A percentile compares a stretch with the other conserved stretches of the same genome.
phyloP scores from a whole-genome alignment of 306 rosid genomes.

The Malus sieversii region DNA sequence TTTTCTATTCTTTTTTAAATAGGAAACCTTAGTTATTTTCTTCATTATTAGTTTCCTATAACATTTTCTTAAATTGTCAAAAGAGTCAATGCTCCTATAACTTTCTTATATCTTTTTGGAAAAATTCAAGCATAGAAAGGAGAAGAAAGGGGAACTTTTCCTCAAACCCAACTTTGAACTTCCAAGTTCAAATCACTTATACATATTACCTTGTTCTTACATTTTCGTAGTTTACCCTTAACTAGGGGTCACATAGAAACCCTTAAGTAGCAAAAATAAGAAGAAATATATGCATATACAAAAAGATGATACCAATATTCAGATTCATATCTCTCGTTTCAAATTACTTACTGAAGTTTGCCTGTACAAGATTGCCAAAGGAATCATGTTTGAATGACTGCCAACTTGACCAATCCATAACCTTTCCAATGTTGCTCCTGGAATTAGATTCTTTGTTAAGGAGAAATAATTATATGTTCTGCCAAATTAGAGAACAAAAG shows the following conservation, averaged over 20 bases:
- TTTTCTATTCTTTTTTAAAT: background rate
- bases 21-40: background rate
- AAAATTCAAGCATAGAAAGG: background rate
- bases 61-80: background rate
- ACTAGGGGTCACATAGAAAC: background rate
- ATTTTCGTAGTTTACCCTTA: background rate
- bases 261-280: background rate
- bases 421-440: slow-evolving; percentile 54
- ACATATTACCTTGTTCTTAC: background rate
- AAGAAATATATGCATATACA: background rate
- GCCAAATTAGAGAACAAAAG: background rate
- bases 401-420: slow-evolving; percentile 67
- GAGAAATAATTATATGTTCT: background rate
- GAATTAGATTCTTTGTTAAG: background rate
- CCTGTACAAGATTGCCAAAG: slow-evolving; percentile 60
- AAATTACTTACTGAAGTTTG: slow-evolving; percentile 38
- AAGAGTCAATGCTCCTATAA: background rate
- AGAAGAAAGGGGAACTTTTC: background rate
- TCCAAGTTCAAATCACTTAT: background rate
- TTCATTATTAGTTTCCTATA: background rate
- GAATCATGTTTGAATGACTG: slow-evolving; percentile 35
- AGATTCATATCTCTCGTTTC: background rate
- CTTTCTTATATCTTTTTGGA: background rate
- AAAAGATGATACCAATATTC: background rate
- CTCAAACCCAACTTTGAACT: background rate